Evolutionary conservation across 129 eudicot genomes (phyloP), one percentile per base, ranked within the genome.

Genomic region (Saposhnikovia divaricata): DNA sequence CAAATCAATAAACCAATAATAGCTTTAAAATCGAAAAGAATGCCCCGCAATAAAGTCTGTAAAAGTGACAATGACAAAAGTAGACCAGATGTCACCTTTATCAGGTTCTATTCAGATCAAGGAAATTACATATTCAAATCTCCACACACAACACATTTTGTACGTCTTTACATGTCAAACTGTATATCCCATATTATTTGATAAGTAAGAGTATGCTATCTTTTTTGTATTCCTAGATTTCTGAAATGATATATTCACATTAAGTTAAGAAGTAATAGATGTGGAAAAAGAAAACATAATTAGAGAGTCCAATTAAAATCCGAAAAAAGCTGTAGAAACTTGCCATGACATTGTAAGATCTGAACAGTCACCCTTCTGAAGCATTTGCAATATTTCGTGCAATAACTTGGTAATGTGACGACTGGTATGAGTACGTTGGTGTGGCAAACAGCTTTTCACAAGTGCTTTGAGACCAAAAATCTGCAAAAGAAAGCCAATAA

Each of bases 391-490:
- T 78, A 92, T 81, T 80, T 90, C 80, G 63, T 86, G 88, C 83
- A 92, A 84, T 83, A 96, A 80, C 40, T 87, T 80, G 80, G 82
- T 85, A 83, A 92, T 81, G 40, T 83, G 85, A 68, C 83, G 87
- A 77, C 80, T 79, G 65, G 82, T 80, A 79, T 78, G 81, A 51
- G 82, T 84, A 81, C 76, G 78, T 78, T 87, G 83, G 83, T 88
- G 90, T 76, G 98, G 97, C 87, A 92, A 81, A 84, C 88, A 89
- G 69, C 98, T 89, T 85, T 86, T 90, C 76, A 92, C 93, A 27
- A 92, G 98, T 80, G 95, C 81, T 86, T 96, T 96, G 82, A 96
- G 97, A 80, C 93, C 99, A 84, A 85, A 96, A 75, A 90, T 89
- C 99, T 96, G 89, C 72, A 90, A 70, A 78, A 23, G 63, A 28